Percentiles rank a stretch among this genome's conserved stretches.
phyloP scores from a whole-genome alignment of 495 filamentous ascomycete genomes.

The Arthonia radiata region DNA sequence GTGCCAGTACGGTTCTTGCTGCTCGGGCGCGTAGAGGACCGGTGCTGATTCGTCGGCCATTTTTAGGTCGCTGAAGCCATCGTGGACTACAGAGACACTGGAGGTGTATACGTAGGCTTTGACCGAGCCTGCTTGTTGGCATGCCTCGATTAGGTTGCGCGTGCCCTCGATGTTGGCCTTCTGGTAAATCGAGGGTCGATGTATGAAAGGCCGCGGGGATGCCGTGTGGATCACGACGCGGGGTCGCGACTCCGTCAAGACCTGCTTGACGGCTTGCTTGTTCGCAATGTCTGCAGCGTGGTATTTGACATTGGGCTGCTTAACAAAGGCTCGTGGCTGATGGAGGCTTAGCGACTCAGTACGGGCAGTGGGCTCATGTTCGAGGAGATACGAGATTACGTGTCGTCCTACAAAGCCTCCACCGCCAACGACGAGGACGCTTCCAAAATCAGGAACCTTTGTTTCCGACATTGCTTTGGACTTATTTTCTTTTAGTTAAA shows the following conservation, averaged over 20 bases:
- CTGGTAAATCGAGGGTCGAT: slow-evolving; percentile 6
- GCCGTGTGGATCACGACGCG: slow-evolving; percentile 4
- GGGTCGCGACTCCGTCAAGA: slow-evolving; percentile 1
- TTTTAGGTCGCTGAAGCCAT: slow-evolving; percentile 1
- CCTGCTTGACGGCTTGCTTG: neutral
- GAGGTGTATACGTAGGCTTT: slow-evolving; percentile 5
- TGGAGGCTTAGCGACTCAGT: slow-evolving; percentile 1
- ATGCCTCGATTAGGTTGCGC: slow-evolving; percentile 1
- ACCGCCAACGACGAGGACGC: slow-evolving; percentile 2
- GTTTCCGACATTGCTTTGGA: too few relatives aligned
- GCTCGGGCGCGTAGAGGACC: slow-evolving; percentile 2
- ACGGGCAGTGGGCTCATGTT: neutral
- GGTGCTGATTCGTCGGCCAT: slow-evolving; percentile 1
- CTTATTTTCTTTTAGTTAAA: too few relatives aligned
- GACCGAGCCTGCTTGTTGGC: slow-evolving; percentile 5
- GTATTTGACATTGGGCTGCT: slow-evolving; percentile 2
- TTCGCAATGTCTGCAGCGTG: slow-evolving; percentile 1
- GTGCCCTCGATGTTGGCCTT: slow-evolving; percentile 4
- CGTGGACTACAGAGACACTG: slow-evolving; percentile 5
- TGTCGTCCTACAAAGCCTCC: slow-evolving; percentile 1
- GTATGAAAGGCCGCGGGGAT: slow-evolving; percentile 10
- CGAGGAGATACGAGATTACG: slow-evolving; percentile 1
- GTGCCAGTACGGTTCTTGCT: slow-evolving; percentile 3
- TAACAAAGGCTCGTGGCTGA: neutral
- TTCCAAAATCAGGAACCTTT: too few relatives aligned